Percentiles rank a stretch among this genome's conserved stretches.
phyloP scores from a whole-genome alignment of 1,139 yeast genomes.

The Kodamaea ohmeri region DNA sequence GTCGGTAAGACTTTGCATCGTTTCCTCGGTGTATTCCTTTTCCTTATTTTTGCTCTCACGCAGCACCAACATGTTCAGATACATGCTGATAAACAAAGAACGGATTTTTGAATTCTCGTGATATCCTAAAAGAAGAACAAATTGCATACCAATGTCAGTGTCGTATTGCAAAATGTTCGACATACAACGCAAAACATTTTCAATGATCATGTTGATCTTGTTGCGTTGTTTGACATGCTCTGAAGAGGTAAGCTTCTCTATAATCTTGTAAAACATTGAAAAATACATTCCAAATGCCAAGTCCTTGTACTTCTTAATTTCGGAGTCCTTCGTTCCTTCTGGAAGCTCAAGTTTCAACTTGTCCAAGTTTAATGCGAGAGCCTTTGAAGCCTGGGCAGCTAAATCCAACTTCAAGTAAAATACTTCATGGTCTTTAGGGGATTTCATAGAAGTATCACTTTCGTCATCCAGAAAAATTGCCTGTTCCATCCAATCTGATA shows the following conservation, averaged over 20 bases:
- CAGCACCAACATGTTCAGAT: slow-evolving; percentile 59
- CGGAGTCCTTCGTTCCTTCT: slow-evolving; percentile 56
- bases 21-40: slow-evolving; percentile 29
- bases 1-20: slow-evolving; percentile 23
- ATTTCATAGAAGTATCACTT: slow-evolving; percentile 8
- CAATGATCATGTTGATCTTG: slow-evolving; percentile 56
- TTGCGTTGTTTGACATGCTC: slow-evolving; percentile 39
- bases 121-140: slow-evolving; percentile 76
- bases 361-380: slow-evolving; percentile 54
- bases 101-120: slow-evolving; percentile 65
- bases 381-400: slow-evolving; percentile 62
- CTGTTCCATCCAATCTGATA: slow-evolving; percentile 67
- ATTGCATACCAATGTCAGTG: slow-evolving; percentile 73
- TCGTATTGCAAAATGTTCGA: slow-evolving; percentile 71
- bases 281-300: slow-evolving; percentile 71
- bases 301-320: slow-evolving; percentile 55
- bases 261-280: slow-evolving; percentile 64
- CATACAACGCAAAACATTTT: slow-evolving; percentile 64
- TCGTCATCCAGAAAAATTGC: slow-evolving; percentile 33
- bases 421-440: slow-evolving; percentile 38
- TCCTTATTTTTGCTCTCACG: slow-evolving; percentile 25
- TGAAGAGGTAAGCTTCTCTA: slow-evolving; percentile 54
- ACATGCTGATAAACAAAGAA: slow-evolving; percentile 72
- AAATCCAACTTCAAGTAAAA: slow-evolving; percentile 60
- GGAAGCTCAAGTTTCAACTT: slow-evolving; percentile 61